Conservation (phyloP, 2,329 filamentous ascomycete species). For the Neurospora crassa region DNA sequence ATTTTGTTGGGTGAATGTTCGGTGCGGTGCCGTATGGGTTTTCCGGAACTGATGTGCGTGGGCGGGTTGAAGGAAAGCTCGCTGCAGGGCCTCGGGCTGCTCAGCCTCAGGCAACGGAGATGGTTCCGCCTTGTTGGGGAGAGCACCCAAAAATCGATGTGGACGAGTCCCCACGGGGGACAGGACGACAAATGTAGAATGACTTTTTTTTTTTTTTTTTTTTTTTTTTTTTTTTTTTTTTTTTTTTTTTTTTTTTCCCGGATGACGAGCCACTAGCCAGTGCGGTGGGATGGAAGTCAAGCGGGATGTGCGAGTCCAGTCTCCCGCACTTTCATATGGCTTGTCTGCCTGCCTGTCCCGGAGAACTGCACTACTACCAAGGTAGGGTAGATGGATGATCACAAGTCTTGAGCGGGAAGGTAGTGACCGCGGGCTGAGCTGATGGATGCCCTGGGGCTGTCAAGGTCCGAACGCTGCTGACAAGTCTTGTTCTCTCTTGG, state of each 20-base stretch:
- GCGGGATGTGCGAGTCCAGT: neutral
- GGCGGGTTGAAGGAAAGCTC: neutral
- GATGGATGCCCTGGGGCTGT: neutral
- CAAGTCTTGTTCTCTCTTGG: neutral
- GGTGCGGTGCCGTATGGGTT: neutral
- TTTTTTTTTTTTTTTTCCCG: neutral
- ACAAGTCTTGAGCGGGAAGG: neutral
- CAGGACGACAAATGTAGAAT: neutral
- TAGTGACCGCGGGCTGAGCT: neutral
- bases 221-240: neutral
- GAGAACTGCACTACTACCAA: neutral
- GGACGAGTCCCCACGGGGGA: neutral
- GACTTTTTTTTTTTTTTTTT: neutral
- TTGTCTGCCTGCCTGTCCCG: neutral
- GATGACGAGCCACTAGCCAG: neutral
- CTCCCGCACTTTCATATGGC: neutral
- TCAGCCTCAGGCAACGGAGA: neutral
- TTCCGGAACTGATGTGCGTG: neutral
- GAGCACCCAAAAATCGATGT: neutral
- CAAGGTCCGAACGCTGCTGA: neutral
- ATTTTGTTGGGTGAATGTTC: neutral
- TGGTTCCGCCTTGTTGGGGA: neutral
- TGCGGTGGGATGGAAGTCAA: neutral
- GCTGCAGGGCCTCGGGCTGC: neutral
- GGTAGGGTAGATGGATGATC: neutral